Evolutionary conservation across 2,329 filamentous ascomycete genomes (phyloP).

Genomic region (Cadophora luteo-olivacea): DNA sequence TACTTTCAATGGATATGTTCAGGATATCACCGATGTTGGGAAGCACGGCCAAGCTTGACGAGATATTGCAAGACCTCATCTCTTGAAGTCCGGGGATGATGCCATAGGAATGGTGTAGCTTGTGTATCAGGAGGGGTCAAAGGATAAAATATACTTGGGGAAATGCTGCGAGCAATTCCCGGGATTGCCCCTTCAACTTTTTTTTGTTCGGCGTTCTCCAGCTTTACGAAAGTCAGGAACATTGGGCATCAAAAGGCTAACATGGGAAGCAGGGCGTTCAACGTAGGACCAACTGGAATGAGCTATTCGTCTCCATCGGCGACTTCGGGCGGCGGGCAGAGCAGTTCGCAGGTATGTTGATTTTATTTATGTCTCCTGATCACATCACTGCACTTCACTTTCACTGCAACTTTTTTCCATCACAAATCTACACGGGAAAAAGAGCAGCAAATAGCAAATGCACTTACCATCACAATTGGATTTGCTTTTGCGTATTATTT

Average conservation of each 20-base stretch:
- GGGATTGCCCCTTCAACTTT: background rate
- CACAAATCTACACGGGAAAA: background rate
- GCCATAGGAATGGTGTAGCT: background rate
- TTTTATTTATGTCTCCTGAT: conserved; percentile 18
- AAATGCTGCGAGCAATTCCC: background rate
- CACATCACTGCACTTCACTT: background rate
- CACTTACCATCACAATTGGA: background rate
- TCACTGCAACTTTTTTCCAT: conserved; percentile 16
- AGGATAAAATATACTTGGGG: background rate
- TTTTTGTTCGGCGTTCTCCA: conserved; percentile 6
- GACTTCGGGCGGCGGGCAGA: conserved; percentile 66
- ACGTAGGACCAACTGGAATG: conserved; percentile 46
- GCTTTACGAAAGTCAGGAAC: background rate
- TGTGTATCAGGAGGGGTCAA: conserved; percentile 17
- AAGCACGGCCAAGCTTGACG: background rate
- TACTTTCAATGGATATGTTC: background rate
- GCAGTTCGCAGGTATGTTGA: conserved; percentile 61
- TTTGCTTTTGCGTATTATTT: conserved; percentile 3
- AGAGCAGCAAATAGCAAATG: background rate
- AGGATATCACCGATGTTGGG: conserved; percentile 9
- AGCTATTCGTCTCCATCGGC: conserved; percentile 68
- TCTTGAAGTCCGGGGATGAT: conserved; percentile 18
- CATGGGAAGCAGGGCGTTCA: conserved; percentile 39
- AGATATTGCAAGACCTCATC: background rate
- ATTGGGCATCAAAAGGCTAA: conserved; percentile 34